A percentile compares a stretch with the other conserved stretches of the same genome.
These are phyloP conservation scores for Plasmodium gonderi DNA, from an alignment of 169 alveolate species.

Conservation along the genomic window DNA sequence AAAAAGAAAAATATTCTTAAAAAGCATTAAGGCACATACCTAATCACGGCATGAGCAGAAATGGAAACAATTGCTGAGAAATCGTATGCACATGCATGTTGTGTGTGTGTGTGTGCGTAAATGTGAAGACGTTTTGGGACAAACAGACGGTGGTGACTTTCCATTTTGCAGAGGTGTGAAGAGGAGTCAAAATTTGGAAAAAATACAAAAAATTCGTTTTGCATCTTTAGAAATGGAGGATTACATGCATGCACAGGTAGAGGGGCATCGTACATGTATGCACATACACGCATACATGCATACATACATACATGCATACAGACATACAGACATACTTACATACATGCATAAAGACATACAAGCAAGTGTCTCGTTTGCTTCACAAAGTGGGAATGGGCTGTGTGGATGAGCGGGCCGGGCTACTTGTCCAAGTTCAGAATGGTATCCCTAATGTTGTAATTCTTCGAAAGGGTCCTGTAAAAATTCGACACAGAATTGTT, in stretches of 20 bases:
- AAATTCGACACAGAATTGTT: conserved; percentile 53
- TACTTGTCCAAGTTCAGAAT: conserved; percentile 44
- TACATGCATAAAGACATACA: no score
- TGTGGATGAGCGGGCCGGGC: no score
- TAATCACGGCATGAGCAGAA: background rate
- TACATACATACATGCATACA: no score
- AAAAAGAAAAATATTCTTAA: background rate
- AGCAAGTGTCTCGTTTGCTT: no score
- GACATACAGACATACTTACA: no score
- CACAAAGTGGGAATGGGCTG: no score
- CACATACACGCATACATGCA: no score
- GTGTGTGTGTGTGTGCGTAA: background rate
- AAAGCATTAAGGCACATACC: no score
- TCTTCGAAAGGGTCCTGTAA: conserved; percentile 31
- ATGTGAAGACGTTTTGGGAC: background rate
- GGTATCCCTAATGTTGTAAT: conserved; percentile 53
- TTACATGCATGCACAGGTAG: background rate
- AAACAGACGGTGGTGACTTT: background rate
- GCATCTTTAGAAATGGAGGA: background rate
- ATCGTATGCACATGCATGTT: background rate
- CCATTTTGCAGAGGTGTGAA: background rate
- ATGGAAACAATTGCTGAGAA: background rate
- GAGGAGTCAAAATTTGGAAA: background rate
- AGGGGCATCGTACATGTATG: no score
- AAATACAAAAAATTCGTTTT: background rate